Conservation (phyloP, 495 filamentous ascomycete species). For the Daldinia caldariorum region DNA sequence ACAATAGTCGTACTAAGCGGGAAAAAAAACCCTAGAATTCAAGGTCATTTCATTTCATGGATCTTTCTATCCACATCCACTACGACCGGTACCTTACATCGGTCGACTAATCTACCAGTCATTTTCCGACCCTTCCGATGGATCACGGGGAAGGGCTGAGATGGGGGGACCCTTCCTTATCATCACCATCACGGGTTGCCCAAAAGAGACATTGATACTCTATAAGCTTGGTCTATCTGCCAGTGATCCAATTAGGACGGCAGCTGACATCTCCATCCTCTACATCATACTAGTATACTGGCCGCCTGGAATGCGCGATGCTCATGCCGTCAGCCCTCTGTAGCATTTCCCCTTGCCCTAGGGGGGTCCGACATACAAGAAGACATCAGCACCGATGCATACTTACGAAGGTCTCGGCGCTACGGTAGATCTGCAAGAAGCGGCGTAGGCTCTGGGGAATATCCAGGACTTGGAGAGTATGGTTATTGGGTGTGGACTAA, state of each 20-base stretch:
- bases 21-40: constrained; percentile 28
- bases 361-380: constrained; percentile 16
- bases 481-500: constrained; percentile 17
- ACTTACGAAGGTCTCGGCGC: constrained; percentile 23
- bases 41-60: constrained; percentile 38
- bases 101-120: constrained; percentile 45
- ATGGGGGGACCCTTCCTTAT: constrained; percentile 42
- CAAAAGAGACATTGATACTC: constrained; percentile 35
- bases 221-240: constrained; percentile 31
- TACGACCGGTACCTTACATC: constrained; percentile 46
- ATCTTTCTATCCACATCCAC: constrained; percentile 33
- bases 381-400: constrained; percentile 21
- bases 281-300: constrained; percentile 31
- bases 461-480: constrained; percentile 32
- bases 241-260: constrained; percentile 38
- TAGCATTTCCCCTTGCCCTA: constrained; percentile 34
- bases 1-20: constrained; percentile 32
- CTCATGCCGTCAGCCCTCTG: constrained; percentile 38
- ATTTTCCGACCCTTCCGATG: constrained; percentile 42
- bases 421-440: constrained; percentile 35
- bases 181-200: constrained; percentile 43
- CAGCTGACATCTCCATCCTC: constrained; percentile 44
- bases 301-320: constrained; percentile 32
- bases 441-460: constrained; percentile 26
- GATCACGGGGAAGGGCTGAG: constrained; percentile 42